Evolutionary conservation across 108 stramenopile species (phyloP), one percentile per base, ranked within the genome.

Genomic region (Seminavis robusta): DNA sequence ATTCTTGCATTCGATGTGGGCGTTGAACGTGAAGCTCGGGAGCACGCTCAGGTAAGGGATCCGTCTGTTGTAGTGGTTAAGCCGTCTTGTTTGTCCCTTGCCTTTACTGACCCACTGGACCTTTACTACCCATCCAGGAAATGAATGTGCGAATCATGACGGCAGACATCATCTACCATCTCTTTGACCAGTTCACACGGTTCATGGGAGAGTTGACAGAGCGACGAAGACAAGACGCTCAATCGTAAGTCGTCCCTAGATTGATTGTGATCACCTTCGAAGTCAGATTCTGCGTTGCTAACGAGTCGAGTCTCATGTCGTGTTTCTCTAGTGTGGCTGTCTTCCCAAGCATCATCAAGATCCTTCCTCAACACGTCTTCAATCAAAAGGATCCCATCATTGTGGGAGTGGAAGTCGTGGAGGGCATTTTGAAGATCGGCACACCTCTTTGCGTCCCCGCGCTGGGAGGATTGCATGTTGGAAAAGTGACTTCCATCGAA

Each of bases 91-190:
- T n/a, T n/a, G n/a, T n/a, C n/a, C n/a, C n/a, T n/a, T n/a, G n/a
- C n/a, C n/a, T n/a, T n/a, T n/a, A n/a, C n/a, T n/a, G n/a, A n/a
- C n/a, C n/a, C n/a, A n/a, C n/a, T n/a, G n/a, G n/a, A n/a, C n/a
- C n/a, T n/a, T n/a, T n/a, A n/a, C n/a, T n/a, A n/a, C n/a, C n/a
- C n/a, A n/a, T n/a, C n/a, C n/a, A 88, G 31, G 95, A 95, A 40
- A 72, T 83, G 58, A 81, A 87, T 48, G 97, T 99, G 10, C 74
- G 88, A 24, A 96, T 99, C 58, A 98, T 99, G 80, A 97, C 96
- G 4, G 98, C 98, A 19, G 98, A 99, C 58, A 99, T 99, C 61
- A 99, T 99, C 64, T 99, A 99, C 77, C 98, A 99, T 71, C 77
- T 99, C 47, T 98, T 97, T 56, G 97, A 98, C 71, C 96, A 96